Evolutionary conservation across 495 filamentous ascomycete genomes (phyloP), one percentile per base, ranked within the genome.

Genomic region (Geoglossum glabrum): DNA sequence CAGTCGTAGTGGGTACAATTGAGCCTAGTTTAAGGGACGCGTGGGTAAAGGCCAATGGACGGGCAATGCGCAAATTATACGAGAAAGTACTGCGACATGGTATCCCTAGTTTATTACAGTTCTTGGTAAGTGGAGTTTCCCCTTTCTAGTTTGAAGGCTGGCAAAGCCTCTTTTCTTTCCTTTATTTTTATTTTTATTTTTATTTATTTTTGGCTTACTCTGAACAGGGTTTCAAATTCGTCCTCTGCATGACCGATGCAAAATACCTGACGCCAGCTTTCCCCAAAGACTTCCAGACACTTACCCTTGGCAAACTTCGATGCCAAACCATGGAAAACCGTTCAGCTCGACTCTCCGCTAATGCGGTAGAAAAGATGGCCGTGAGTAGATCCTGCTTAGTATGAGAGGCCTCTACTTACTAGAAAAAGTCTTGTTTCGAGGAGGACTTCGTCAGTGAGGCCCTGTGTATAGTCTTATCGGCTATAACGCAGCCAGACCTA

Each of bases 31-130:
- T 73, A 34, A 74, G 69, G 40, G 43, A 68, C 7, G 46, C 56
- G 10, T 83, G 79, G 78, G 65, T 74, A 21, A 61, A 65, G 6
- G 63, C 60, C 9, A 77, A 74, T 56, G 52, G 55, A 6, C 49
- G 66, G 0, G 74, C 74, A 51, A 68, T 76, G 47, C 65, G 68
- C 6, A 83, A 80, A 58, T 59, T 82, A 19, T 68, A 71, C 21
- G 72, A 77, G 28, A 81, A 80, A 65, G 62, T 76, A 5, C 65
- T 70, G 1, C 66, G 65, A 26, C 55, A 10, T 13, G 26, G 40
- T 9, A n/a, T 49, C 5, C 7, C 38, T 6, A 34, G 15, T 11
- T 6, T 21, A 51, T 7, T 58, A 9, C 56, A 49, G 23, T 51
- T 51, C 28, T 6, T 17, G 38, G 56, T 58, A 51, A n/a, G 56